These are phyloP conservation scores for Cercospora nicotianae DNA, from an alignment of 2,329 filamentous ascomycete genomes.

Conservation along the genomic window DNA sequence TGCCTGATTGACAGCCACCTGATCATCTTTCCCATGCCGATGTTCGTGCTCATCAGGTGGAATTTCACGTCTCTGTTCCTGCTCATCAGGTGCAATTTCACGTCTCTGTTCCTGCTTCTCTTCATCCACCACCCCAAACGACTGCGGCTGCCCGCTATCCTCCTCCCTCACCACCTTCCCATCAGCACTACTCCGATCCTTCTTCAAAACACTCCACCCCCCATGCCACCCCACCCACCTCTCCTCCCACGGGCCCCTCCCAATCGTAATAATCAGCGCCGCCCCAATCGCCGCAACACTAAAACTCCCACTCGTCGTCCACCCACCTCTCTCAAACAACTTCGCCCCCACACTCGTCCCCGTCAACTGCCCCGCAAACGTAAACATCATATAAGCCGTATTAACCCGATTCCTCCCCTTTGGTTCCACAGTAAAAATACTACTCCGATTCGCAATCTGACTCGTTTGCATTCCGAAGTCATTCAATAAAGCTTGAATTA, in stretches of 20 bases:
- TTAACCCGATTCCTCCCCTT: conserved; percentile 74
- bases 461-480: conserved; percentile 72
- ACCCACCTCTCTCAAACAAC: conserved; percentile 57
- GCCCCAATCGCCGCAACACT: conserved; percentile 56
- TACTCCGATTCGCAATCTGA: conserved; percentile 70
- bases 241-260: conserved; percentile 57
- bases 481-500: conserved; percentile 68
- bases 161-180: conserved; percentile 35
- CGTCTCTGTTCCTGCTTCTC: conserved; percentile 29
- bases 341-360: conserved; percentile 58
- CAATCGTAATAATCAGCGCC: conserved; percentile 46
- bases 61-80: not conserved
- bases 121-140: conserved; percentile 29
- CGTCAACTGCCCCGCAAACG: conserved; percentile 73
- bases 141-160: conserved; percentile 13
- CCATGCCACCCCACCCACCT: conserved; percentile 63
- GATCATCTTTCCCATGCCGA: conserved; percentile 27
- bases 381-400: conserved; percentile 76
- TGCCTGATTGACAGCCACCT: conserved; percentile 31
- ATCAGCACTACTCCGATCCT: conserved; percentile 41
- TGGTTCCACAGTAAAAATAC: conserved; percentile 70
- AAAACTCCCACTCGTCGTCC: conserved; percentile 57
- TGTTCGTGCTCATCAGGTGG: conserved; percentile 21
- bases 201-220: conserved; percentile 54
- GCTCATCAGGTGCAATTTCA: conserved; percentile 19